phyloP scores from a whole-genome alignment of 1,139 yeast genomes.

The Suhomyces ambrosiae region DNA sequence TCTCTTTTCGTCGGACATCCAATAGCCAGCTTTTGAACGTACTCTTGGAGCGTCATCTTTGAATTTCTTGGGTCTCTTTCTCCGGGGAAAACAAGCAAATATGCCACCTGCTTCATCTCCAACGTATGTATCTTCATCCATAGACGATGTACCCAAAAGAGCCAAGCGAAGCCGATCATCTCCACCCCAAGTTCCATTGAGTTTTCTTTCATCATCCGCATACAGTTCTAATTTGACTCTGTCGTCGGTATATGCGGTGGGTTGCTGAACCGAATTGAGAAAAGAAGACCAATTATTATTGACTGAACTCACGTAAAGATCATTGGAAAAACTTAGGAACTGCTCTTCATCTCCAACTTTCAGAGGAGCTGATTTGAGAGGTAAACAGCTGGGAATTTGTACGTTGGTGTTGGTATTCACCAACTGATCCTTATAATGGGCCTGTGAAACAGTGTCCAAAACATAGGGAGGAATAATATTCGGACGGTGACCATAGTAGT shows the following conservation, averaged over 20 bases:
- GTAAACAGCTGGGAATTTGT: constrained; percentile 11
- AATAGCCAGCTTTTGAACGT: constrained; percentile 62
- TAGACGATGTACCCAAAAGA: constrained; percentile 44
- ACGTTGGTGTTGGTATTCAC: constrained; percentile 34
- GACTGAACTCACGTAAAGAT: constrained; percentile 41
- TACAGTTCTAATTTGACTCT: constrained; percentile 26
- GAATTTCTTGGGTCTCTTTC: constrained; percentile 15
- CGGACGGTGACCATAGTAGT: constrained; percentile 39
- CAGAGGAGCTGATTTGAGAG: constrained; percentile 12
- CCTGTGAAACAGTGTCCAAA: constrained; percentile 53
- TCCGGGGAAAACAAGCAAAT: constrained; percentile 12
- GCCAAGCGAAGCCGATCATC: constrained; percentile 61
- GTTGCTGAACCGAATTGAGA: constrained; percentile 38
- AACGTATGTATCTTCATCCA: constrained; percentile 32
- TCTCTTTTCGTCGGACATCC: constrained; percentile 67
- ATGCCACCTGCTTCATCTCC: constrained; percentile 20
- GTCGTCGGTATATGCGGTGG: constrained; percentile 38
- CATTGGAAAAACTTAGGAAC: constrained; percentile 39
- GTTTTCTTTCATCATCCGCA: constrained; percentile 22
- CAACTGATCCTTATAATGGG: constrained; percentile 42
- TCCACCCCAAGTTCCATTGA: constrained; percentile 66
- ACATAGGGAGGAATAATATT: constrained; percentile 59
- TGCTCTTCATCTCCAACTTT: constrained; percentile 32
- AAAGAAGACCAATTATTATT: constrained; percentile 44
- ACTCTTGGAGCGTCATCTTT: constrained; percentile 36